phyloP scores from a whole-genome alignment of 148 eudicot species.

The Cornus controversa region DNA sequence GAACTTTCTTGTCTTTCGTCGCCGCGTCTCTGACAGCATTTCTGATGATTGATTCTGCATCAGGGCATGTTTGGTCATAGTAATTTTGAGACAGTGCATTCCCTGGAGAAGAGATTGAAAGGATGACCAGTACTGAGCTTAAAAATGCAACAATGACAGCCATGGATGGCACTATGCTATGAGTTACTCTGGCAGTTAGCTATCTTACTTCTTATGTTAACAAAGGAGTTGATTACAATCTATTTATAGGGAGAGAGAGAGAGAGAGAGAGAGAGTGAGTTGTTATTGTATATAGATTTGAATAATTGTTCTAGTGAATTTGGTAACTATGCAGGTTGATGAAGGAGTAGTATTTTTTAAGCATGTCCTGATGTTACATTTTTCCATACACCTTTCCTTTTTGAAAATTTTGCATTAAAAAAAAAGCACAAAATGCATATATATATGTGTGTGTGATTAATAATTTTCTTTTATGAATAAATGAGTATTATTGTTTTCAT shows the following conservation, averaged over 20 bases:
- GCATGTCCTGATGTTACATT: not conserved
- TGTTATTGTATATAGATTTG: too few species aligned
- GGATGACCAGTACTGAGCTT: slow-evolving; percentile 28
- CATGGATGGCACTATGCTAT: slow-evolving; percentile 48
- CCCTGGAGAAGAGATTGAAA: slow-evolving; percentile 25
- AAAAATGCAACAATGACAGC: slow-evolving; percentile 28
- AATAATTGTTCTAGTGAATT: not conserved
- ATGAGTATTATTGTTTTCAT: too few species aligned
- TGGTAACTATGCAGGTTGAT: not conserved
- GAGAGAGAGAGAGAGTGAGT: too few species aligned
- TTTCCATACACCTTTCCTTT: not conserved
- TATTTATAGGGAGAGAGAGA: slow-evolving; percentile 38
- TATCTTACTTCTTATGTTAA: not conserved
- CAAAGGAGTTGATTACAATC: not conserved
- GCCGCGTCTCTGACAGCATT: slow-evolving; percentile 42
- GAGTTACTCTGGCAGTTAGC: not conserved
- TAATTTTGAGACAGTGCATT: slow-evolving; percentile 60
- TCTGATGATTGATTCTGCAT: slow-evolving; percentile 46
- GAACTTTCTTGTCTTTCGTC: slow-evolving; percentile 52
- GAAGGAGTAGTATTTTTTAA: not conserved
- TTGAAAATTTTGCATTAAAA: too few species aligned
- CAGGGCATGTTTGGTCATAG: slow-evolving; percentile 65
- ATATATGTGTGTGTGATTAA: too few species aligned
- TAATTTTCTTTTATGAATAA: too few species aligned
- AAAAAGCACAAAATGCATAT: too few species aligned